phyloP scores from a whole-genome alignment of 495 filamentous ascomycete genomes.

The Hypoxylon perforatum region DNA sequence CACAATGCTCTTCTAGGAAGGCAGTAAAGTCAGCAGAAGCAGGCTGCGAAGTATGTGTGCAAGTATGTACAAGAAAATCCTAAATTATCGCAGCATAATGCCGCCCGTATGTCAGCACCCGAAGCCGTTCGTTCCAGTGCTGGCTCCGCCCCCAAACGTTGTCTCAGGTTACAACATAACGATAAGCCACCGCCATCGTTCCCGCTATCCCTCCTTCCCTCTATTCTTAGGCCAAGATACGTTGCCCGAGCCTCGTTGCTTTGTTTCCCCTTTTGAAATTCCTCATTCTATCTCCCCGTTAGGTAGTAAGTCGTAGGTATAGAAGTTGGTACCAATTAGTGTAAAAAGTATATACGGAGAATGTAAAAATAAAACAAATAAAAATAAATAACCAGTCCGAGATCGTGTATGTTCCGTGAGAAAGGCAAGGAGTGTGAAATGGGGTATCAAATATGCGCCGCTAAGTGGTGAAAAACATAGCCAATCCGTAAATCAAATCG shows the following conservation, averaged over 20 bases:
- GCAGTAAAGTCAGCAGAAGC: too few relatives aligned
- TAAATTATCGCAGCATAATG: not conserved
- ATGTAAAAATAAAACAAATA: not conserved
- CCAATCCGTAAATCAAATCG: slow-evolving; percentile 36
- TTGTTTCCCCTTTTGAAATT: not conserved
- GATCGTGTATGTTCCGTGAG: slow-evolving; percentile 4
- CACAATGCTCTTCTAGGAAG: too few relatives aligned
- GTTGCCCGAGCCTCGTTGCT: not conserved
- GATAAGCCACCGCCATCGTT: slow-evolving; percentile 11
- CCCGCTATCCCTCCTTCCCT: not conserved
- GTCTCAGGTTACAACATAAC: slow-evolving; percentile 9
- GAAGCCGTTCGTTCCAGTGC: too few relatives aligned
- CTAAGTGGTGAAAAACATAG: slow-evolving; percentile 12
- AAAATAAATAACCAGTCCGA: slow-evolving; percentile 13
- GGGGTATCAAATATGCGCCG: slow-evolving; percentile 43
- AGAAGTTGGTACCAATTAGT: slow-evolving; percentile 4
- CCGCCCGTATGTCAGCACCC: not conserved
- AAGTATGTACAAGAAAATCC: slow-evolving; percentile 16
- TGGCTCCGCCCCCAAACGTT: slow-evolving; percentile 17
- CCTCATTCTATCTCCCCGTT: slow-evolving; percentile 18
- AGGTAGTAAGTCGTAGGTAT: too few relatives aligned
- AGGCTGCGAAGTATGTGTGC: not conserved
- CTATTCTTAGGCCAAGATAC: not conserved
- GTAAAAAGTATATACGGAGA: slow-evolving; percentile 3
- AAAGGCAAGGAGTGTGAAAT: slow-evolving; percentile 19